phyloP scores from a whole-genome alignment of 1,284 basidiomycete species.

The Schizophyllum amplum region DNA sequence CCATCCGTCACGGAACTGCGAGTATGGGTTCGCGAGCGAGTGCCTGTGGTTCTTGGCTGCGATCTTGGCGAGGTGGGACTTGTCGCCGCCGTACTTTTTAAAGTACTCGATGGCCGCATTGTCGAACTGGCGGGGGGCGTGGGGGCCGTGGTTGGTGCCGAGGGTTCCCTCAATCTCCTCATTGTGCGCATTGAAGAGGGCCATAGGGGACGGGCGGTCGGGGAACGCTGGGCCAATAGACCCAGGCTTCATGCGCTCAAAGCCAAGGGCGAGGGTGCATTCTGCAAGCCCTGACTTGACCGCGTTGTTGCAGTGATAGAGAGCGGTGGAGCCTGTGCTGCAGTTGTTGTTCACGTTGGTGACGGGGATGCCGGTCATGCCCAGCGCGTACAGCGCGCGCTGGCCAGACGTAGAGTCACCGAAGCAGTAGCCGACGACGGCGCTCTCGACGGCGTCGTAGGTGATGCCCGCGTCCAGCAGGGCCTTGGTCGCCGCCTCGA shows the following conservation, averaged over 20 bases:
- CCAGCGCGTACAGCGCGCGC: conserved; percentile 79
- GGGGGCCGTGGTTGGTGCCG: conserved; percentile 62
- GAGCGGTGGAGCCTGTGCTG: conserved; percentile 69
- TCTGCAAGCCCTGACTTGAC: conserved; percentile 67
- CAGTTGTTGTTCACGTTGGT: conserved; percentile 86
- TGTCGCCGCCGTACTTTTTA: conserved; percentile 51
- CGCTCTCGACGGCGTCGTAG: conserved; percentile 71
- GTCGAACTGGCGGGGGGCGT: conserved; percentile 68
- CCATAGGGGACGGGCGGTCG: conserved; percentile 58
- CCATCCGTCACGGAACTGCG: conserved; percentile 78
- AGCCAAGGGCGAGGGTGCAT: conserved; percentile 78
- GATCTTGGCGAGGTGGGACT: conserved; percentile 70
- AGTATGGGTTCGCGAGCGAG: conserved; percentile 77
- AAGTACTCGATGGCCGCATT: conserved; percentile 79
- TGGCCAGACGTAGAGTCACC: conserved; percentile 81
- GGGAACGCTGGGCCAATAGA: conserved; percentile 57
- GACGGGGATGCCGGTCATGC: conserved; percentile 80
- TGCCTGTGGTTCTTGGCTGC: conserved; percentile 83
- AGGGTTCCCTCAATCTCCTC: conserved; percentile 46
- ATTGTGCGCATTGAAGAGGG: conserved; percentile 35
- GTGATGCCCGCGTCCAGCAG: conserved; percentile 79
- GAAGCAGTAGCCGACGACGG: conserved; percentile 75
- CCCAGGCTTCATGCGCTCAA: conserved; percentile 82
- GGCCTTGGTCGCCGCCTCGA: conserved; percentile 81
- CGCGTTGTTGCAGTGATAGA: conserved; percentile 61